Evolutionary conservation across 306 rosid genomes (phyloP), one percentile per base, ranked within the genome.

Genomic region (Dalbergia oliveri): DNA sequence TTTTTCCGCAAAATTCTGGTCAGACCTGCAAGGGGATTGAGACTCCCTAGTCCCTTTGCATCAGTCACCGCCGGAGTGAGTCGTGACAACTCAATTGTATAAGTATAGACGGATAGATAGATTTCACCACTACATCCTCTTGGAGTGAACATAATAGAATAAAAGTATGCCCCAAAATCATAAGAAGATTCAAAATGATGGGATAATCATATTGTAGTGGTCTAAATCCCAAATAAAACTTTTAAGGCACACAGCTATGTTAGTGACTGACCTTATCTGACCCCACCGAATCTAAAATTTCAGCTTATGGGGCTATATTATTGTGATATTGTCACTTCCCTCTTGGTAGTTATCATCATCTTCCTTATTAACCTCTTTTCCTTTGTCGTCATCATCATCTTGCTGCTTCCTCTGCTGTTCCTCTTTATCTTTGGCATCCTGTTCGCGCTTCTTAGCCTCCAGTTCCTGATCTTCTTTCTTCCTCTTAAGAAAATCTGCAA

Each of bases 401-500:
- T 69, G 1, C 61, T n/a, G 37, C 54, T 78, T 47, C 77, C 18
- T 11, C 69, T 54, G 35, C 4, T 15, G 49, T 16, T 80, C 79
- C 26, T 78, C 75, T 45, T 67, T 31, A 4, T 43, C 68, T 4
- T 39, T 64, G 45, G 66, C 34, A 39, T 69, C 74, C 8, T 34
- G 68, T 33, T 82, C 82, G 16, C 9, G 43, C 74, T 9, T 70
- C 14, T 71, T 54, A 41, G 61, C 82, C 69, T 82, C 69, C 0
- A 70, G 63, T 14, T 62, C 70, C 57, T 72, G 75, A 11, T 9
- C 56, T 44, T 43, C 82, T 34, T 72, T 77, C 79, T 80, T 84
- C 44, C 16, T 49, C 7, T 4, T 45, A 23, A 84, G 76, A 44
- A 81, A 81, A 14, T 71, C 63, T 2, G 57, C 0, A 1, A 81